These are phyloP conservation scores for Sporobolomyces pararoseus DNA, from an alignment of 768 basidiomycete species.

Conservation along the genomic window DNA sequence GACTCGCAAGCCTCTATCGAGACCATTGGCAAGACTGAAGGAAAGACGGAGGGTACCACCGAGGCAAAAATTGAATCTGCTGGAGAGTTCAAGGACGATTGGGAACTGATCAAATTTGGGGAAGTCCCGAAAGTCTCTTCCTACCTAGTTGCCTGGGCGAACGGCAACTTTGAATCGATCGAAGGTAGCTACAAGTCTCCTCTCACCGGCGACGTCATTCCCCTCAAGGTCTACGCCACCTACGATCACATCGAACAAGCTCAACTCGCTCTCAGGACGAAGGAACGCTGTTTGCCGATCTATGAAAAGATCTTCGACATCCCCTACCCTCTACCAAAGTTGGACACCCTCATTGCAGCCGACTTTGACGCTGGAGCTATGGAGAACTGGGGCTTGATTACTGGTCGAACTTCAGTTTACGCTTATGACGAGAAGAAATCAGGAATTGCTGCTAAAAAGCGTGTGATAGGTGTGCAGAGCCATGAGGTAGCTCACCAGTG, in stretches of 20 bases:
- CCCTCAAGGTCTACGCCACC: conserved; percentile 81
- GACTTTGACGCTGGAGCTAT: conserved; percentile 76
- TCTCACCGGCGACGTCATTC: conserved; percentile 71
- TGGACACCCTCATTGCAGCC: conserved; percentile 83
- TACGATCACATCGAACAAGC: conserved; percentile 76
- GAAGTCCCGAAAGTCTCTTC: conserved; percentile 60
- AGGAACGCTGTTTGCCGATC: conserved; percentile 71
- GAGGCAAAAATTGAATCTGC: conserved; percentile 44
- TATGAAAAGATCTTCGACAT: conserved; percentile 91
- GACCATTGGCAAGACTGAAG: conserved; percentile 36
- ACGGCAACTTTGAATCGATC: conserved; percentile 65
- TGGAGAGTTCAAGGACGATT: conserved; percentile 51
- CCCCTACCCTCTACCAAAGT: conserved; percentile 85
- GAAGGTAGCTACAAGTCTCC: conserved; percentile 74
- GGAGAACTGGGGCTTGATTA: conserved; percentile 88
- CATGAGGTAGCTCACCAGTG: conserved; percentile 70
- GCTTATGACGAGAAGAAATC: conserved; percentile 68
- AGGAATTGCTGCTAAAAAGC: conserved; percentile 69
- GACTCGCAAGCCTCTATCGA: conserved; percentile 33
- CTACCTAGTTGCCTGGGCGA: conserved; percentile 46
- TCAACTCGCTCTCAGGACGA: conserved; percentile 80
- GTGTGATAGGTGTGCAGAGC: conserved; percentile 69
- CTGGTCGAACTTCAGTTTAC: conserved; percentile 75
- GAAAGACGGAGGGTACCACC: conserved; percentile 48
- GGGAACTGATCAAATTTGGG: conserved; percentile 79